These are phyloP conservation scores for Aspergillus heteromorphus DNA, from an alignment of 495 filamentous ascomycete genomes.

Conservation along the genomic window DNA sequence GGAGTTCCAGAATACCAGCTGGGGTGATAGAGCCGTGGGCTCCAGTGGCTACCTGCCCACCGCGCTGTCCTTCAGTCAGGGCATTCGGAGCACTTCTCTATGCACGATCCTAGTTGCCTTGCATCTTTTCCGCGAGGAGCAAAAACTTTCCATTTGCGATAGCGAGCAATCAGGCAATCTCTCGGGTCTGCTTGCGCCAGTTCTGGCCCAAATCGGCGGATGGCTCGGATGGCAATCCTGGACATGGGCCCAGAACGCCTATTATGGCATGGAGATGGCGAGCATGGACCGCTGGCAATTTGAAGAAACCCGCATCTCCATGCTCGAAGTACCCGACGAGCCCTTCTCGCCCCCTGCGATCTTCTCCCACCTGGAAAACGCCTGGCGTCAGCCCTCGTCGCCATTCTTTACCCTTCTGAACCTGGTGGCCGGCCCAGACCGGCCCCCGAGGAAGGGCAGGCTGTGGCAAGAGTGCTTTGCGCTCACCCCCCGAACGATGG, in stretches of 20 bases:
- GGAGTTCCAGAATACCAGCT: slow-evolving; percentile 53
- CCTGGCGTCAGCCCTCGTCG: slow-evolving; percentile 23
- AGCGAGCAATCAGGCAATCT: slow-evolving; percentile 49
- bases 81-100: slow-evolving; percentile 53
- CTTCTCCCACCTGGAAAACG: slow-evolving; percentile 55
- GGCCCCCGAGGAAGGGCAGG: slow-evolving; percentile 31
- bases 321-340: slow-evolving; percentile 46
- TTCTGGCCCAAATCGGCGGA: slow-evolving; percentile 72
- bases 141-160: slow-evolving; percentile 69
- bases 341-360: slow-evolving; percentile 68
- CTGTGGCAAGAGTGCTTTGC: slow-evolving; percentile 39
- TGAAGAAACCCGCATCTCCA: slow-evolving; percentile 48
- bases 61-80: slow-evolving; percentile 44
- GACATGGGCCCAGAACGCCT: slow-evolving; percentile 46
- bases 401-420: slow-evolving; percentile 58
- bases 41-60: slow-evolving; percentile 58
- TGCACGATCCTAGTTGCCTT: slow-evolving; percentile 69
- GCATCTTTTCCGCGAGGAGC: slow-evolving; percentile 82
- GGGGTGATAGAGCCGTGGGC: slow-evolving; percentile 47
- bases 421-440: slow-evolving; percentile 41
- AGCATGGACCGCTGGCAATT: slow-evolving; percentile 57
- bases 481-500: slow-evolving; percentile 61
- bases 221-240: slow-evolving; percentile 85
- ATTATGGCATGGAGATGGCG: slow-evolving; percentile 67
- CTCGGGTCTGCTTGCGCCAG: slow-evolving; percentile 52